phyloP scores from a whole-genome alignment of 768 basidiomycete species.

The Amanita polypyramis region DNA sequence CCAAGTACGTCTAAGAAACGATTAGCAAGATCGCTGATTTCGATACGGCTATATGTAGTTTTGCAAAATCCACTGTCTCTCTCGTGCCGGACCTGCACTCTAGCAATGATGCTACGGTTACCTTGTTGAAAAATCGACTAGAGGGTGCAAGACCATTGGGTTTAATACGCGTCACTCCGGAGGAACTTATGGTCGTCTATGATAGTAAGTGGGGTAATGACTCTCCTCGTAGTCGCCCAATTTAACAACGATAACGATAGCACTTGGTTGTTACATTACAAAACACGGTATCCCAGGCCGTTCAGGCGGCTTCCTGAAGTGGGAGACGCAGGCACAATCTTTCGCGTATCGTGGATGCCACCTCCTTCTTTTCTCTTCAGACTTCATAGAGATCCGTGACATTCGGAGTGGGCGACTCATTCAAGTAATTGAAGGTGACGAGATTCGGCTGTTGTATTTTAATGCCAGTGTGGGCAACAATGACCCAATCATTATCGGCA shows the following conservation, averaged over 20 bases:
- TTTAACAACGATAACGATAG: conserved; percentile 23
- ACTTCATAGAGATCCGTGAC: conserved; percentile 69
- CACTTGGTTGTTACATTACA: conserved; percentile 67
- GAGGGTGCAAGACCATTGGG: conserved; percentile 57
- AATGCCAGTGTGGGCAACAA: conserved; percentile 25
- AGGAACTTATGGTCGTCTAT: conserved; percentile 63
- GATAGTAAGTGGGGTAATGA: conserved; percentile 40
- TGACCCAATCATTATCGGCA: conserved; percentile 49
- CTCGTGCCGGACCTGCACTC: conserved; percentile 53
- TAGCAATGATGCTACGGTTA: conserved; percentile 27
- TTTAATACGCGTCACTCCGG: conserved; percentile 39
- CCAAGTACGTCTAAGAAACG: conserved; percentile 36
- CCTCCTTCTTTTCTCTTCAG: conserved; percentile 61
- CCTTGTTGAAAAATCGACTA: conserved; percentile 46
- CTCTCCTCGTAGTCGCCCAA: background rate
- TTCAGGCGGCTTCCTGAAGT: conserved; percentile 54
- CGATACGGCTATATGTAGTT: conserved; percentile 16
- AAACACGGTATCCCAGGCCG: conserved; percentile 58
- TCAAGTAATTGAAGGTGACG: conserved; percentile 72
- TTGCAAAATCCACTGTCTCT: conserved; percentile 28
- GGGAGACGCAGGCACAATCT: conserved; percentile 62
- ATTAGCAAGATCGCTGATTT: background rate
- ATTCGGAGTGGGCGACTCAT: conserved; percentile 54
- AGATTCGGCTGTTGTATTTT: conserved; percentile 55
- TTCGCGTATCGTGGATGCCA: conserved; percentile 54